A percentile compares a stretch with the other conserved stretches of the same genome.
Evolutionary conservation across 495 filamentous ascomycete species (phyloP).

Genomic region (Tuber microsphaerosporum): DNA sequence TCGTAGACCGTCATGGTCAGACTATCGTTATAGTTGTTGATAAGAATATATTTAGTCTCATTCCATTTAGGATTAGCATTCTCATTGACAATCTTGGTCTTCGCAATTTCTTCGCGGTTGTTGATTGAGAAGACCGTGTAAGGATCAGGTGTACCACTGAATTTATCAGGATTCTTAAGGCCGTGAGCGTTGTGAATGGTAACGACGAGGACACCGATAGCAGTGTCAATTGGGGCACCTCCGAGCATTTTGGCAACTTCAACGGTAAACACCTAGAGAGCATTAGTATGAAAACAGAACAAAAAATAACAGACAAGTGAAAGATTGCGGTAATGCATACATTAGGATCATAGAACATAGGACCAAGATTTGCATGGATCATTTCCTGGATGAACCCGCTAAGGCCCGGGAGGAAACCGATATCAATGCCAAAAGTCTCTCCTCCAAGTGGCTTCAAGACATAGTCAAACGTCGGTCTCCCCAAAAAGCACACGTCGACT

Average conservation of each 20-base stretch:
- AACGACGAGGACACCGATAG: conserved; percentile 86
- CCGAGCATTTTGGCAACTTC: conserved; percentile 98
- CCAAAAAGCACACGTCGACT: conserved; percentile 43
- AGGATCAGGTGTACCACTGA: conserved; percentile 87
- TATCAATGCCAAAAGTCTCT: conserved; percentile 91
- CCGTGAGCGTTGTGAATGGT: conserved; percentile 85
- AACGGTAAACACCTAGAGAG: conserved; percentile 63
- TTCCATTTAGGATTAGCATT: conserved; percentile 86
- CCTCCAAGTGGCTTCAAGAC: conserved; percentile 96
- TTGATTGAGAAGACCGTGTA: conserved; percentile 86
- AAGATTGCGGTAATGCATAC: conserved; percentile 37
- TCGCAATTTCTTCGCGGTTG: conserved; percentile 65
- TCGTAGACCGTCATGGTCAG: conserved; percentile 79
- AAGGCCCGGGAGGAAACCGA: conserved; percentile 94
- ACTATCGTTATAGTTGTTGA: conserved; percentile 79
- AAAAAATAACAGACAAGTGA: not conserved
- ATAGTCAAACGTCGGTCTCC: conserved; percentile 74
- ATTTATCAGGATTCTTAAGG: conserved; percentile 89
- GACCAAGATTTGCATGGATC: conserved; percentile 81
- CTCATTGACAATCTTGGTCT: conserved; percentile 81
- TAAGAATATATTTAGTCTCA: conserved; percentile 88
- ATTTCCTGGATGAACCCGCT: conserved; percentile 91
- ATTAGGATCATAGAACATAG: conserved; percentile 96
- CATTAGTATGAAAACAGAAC: not conserved
- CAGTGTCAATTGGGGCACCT: conserved; percentile 88